Evolutionary conservation across 306 rosid genomes (phyloP), one percentile per base, ranked within the genome.

Genomic region (Glycyrrhiza uralensis): DNA sequence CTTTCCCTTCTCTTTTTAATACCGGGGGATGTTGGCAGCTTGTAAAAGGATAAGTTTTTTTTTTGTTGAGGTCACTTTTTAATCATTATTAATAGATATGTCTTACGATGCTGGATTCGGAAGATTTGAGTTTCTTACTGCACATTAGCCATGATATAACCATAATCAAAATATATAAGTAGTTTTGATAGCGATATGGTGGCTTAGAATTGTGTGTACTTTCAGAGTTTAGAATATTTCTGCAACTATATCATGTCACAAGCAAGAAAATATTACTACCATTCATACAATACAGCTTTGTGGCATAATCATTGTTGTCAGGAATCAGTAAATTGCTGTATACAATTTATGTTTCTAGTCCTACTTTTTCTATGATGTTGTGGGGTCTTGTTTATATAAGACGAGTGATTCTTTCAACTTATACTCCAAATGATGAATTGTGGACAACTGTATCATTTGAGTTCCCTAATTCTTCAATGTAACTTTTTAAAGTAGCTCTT

Each of bases 11-110:
- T 24, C 19, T 50, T 54, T 54, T 64, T 10, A 46, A 30, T 20
- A 72, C 12, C 13, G 30, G 84, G 79, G 72, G 81, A 64, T 65
- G 76, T 49, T 35, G 74, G 65, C 81, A 71, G 77, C 71, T 76
- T 81, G 85, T 86, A 78, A 36, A 78, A 84, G 72, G 69, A 58
- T 46, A 33, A 79, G 45, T 11, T 81, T 81, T 71, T 30, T 51
- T 11, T 81, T 81, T 71, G 36, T 51, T 26, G 38, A n/a, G 67
- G 49, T 33, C 68, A 32, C 35, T 26, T 42, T 51, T 77, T 20
- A 70, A 64, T 71, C 30, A 39, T 49, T 55, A 74, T 61, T 47
- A 23, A 65, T 38, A 79, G 69, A 75, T 52, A 50, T 33, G 29
- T 65, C 61, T 62, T 69, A 17, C 52, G 65, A 59, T 54, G 77